These are phyloP conservation scores for Hypoxylon sp. DNA, from an alignment of 2,329 filamentous ascomycete genomes.

Conservation along the genomic window DNA sequence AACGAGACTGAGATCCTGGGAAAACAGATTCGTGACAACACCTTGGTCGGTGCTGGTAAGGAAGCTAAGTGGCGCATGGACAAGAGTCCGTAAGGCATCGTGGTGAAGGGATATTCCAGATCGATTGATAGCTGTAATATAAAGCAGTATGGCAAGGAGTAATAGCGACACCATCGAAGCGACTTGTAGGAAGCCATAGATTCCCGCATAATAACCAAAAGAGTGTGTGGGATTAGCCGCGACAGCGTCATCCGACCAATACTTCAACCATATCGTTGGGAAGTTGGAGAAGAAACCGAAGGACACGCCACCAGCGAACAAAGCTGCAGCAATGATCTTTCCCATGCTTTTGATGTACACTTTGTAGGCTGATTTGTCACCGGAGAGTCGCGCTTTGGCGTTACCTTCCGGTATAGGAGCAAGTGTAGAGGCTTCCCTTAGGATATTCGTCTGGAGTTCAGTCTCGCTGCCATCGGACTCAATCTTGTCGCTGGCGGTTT, in stretches of 20 bases:
- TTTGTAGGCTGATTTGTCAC: conserved; percentile 47
- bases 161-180: conserved; percentile 41
- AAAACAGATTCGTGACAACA: conserved; percentile 58
- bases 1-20: conserved; percentile 59
- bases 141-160: conserved; percentile 33
- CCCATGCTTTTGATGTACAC: conserved; percentile 50
- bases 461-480: background rate
- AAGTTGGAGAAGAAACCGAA: conserved; percentile 47
- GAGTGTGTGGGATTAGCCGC: conserved; percentile 38
- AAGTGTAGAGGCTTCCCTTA: conserved; percentile 11
- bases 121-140: conserved; percentile 36
- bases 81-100: conserved; percentile 57
- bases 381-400: conserved; percentile 37
- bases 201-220: conserved; percentile 47
- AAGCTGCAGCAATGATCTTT: conserved; percentile 10
- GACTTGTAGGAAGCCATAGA: conserved; percentile 47
- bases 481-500: conserved; percentile 16
- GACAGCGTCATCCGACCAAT: conserved; percentile 45
- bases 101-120: conserved; percentile 45
- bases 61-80: conserved; percentile 55
- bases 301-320: conserved; percentile 34
- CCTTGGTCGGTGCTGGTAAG: conserved; percentile 56
- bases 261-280: conserved; percentile 48
- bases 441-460: conserved; percentile 2
- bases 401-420: conserved; percentile 8